phyloP scores from a whole-genome alignment of 345 rosid genomes.

The Bretschneidera sinensis region DNA sequence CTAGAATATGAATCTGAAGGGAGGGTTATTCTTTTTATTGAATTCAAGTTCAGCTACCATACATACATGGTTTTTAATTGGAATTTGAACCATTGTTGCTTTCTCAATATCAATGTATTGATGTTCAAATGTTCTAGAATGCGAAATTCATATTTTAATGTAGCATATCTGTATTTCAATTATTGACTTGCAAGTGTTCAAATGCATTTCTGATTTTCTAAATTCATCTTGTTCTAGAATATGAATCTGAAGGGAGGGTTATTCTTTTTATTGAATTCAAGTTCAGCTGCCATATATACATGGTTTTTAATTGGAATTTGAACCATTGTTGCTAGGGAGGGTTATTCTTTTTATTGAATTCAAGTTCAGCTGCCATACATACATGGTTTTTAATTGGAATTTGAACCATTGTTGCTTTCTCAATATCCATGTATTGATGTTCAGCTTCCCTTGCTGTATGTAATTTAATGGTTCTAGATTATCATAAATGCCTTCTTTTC shows the following conservation, averaged over 20 bases:
- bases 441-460: neutral
- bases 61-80: neutral
- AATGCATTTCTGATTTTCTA: conserved; percentile 11
- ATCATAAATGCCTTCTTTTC: neutral
- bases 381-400: neutral
- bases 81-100: conserved; percentile 17
- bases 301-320: neutral
- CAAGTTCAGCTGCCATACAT: neutral
- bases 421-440: conserved; percentile 1
- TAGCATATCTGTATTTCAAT: neutral
- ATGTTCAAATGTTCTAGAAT: too few species aligned
- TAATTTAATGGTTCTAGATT: conserved; percentile 1
- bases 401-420: neutral
- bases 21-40: conserved; percentile 14
- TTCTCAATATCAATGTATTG: conserved; percentile 1
- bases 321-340: neutral
- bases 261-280: conserved; percentile 12
- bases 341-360: too few species aligned
- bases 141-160: conserved; percentile 13
- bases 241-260: conserved; percentile 1
- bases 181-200: neutral
- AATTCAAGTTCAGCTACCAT: conserved; percentile 7
- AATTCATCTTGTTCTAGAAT: conserved; percentile 1
- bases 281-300: neutral
- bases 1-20: conserved; percentile 1